These are phyloP conservation scores for Zymoseptoria tritici DNA, from an alignment of 2,329 filamentous ascomycete species.

Conservation along the genomic window DNA sequence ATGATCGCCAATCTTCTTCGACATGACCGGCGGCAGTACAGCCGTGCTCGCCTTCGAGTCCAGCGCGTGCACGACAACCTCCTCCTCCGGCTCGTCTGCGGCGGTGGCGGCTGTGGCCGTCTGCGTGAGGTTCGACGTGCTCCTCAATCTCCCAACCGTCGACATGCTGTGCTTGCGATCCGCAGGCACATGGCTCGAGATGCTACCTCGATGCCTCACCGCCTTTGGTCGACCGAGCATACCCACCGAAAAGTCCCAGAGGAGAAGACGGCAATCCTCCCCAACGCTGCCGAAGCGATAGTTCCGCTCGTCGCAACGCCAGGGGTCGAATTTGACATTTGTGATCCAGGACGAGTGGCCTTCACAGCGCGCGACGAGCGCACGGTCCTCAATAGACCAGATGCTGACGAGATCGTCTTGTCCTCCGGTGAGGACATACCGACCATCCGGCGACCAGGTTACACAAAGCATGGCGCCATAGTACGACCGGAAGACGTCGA, in stretches of 20 bases:
- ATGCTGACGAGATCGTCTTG: constrained; percentile 96
- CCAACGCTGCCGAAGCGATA: constrained; percentile 96
- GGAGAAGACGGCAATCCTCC: constrained; percentile 78
- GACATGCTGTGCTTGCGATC: constrained; percentile 31
- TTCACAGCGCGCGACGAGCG: constrained; percentile 83
- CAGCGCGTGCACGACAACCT: constrained; percentile 66
- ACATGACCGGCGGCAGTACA: constrained; percentile 82
- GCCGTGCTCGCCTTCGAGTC: constrained; percentile 78
- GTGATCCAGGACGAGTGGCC: constrained; percentile 96
- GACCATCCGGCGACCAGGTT: constrained; percentile 95
- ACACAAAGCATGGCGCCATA: constrained; percentile 90
- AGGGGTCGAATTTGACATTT: constrained; percentile 87
- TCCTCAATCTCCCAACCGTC: constrained; percentile 57
- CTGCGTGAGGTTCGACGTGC: constrained; percentile 60
- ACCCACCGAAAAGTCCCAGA: constrained; percentile 97
- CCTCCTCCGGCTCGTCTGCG: constrained; percentile 39
- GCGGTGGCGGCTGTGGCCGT: constrained; percentile 18
- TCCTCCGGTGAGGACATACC: constrained; percentile 89
- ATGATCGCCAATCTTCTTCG: constrained; percentile 77
- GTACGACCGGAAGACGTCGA: constrained; percentile 82
- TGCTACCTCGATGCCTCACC: constrained; percentile 46
- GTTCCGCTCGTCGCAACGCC: constrained; percentile 90
- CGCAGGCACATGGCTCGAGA: constrained; percentile 46
- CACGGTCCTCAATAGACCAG: constrained; percentile 79
- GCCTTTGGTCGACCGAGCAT: constrained; percentile 90